Conservation (phyloP, 2,329 filamentous ascomycete genomes). For the Albophoma yamanashiensis region DNA sequence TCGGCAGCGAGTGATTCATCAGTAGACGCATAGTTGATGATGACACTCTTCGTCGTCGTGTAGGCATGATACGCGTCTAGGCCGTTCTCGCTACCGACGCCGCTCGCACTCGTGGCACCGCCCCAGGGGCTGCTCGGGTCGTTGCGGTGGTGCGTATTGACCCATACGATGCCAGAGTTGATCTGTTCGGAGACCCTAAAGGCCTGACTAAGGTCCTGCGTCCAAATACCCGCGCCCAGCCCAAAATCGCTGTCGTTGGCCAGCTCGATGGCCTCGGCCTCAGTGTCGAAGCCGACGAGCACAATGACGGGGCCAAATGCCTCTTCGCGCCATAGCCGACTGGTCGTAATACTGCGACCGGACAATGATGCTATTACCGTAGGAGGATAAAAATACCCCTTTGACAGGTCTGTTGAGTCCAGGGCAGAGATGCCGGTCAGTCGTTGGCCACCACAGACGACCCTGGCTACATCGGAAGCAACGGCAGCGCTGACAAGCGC, state of each 20-base stretch:
- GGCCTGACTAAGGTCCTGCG: slow-evolving; percentile 61
- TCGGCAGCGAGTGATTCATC: slow-evolving; percentile 42
- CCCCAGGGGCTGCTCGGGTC: slow-evolving; percentile 65
- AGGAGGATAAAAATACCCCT: slow-evolving; percentile 67
- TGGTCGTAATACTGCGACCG: slow-evolving; percentile 49
- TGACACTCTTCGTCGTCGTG: slow-evolving; percentile 52
- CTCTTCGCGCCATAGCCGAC: slow-evolving; percentile 69
- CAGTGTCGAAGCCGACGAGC: slow-evolving; percentile 63
- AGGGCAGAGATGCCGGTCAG: slow-evolving; percentile 36
- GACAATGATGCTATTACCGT: slow-evolving; percentile 54
- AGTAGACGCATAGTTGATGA: slow-evolving; percentile 55
- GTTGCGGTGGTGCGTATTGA: slow-evolving; percentile 58
- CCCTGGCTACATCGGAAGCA: slow-evolving; percentile 28
- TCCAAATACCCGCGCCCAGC: slow-evolving; percentile 69
- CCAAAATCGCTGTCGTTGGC: slow-evolving; percentile 69
- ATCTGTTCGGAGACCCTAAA: slow-evolving; percentile 65
- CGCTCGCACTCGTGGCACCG: slow-evolving; percentile 48
- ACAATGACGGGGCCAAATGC: slow-evolving; percentile 75
- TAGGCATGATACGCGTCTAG: slow-evolving; percentile 51
- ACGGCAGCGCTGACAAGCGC: slow-evolving; percentile 55
- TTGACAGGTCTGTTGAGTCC: slow-evolving; percentile 39
- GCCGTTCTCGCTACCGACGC: slow-evolving; percentile 65
- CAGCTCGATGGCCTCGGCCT: slow-evolving; percentile 58
- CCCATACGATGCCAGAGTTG: slow-evolving; percentile 51
- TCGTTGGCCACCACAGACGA: slow-evolving; percentile 33